Evolutionary conservation across 2,329 filamentous ascomycete species (phyloP), one percentile per base, ranked within the genome.

Genomic region (Penicillium glabrum): DNA sequence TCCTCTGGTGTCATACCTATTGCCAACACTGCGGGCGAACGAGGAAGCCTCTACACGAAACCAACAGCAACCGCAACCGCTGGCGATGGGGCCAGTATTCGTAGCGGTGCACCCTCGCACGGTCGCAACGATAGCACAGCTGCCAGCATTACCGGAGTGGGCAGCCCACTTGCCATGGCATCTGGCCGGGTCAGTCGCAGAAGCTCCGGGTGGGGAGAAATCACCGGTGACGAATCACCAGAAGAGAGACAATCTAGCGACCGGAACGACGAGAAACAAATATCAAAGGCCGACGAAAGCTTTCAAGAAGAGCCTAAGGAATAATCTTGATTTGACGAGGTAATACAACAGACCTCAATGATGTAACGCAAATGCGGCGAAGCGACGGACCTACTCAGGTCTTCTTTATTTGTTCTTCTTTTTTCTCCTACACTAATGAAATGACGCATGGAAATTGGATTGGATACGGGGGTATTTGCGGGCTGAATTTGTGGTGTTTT

Each of bases 121-220:
- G 86, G 84, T 2, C 83, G 91, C 60, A 88, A 90, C 49, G 91
- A 96, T 71, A 96, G 92, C 74, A 85, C 93, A 53, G 89, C 82
- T 59, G 89, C 90, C 26, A 93, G 89, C 72, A 87, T 92, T 13
- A 59, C 64, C 61, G 84, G 82, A 9, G 69, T 83, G n/a, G 71
- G 73, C 29, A 89, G 86, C 63, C 86, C 88, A 14, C 74, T 92
- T 37, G 83, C 83, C 8, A 65, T 72, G 51, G 61, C 67, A 27
- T 66, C 65, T 10, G 74, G 74, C 23, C 69, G 75, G 16, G 65
- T 78, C 48, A 79, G 75, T 54, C 74, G 77, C 39, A 67, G 76
- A 46, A 75, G 75, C 57, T 79, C 77, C 14, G 77, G 72, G 13
- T 78, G 76, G 77, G 76, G 75, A 24, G 77, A 79, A 51, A 74